These are phyloP conservation scores for Fusarium falciforme DNA, from an alignment of 2,329 filamentous ascomycete genomes.

Conservation along the genomic window DNA sequence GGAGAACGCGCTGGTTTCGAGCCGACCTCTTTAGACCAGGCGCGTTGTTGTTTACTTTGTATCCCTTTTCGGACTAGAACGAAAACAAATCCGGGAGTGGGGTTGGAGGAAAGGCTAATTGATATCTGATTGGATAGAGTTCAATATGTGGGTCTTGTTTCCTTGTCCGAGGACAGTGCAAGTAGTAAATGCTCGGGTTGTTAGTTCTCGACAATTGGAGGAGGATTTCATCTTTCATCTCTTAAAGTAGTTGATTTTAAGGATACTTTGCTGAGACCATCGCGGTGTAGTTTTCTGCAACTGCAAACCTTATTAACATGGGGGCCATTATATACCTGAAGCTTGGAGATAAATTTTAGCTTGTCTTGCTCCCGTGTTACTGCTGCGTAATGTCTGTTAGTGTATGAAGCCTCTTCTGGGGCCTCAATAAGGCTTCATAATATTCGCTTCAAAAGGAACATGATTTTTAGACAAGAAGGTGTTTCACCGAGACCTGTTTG, in stretches of 20 bases:
- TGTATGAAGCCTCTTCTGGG: background rate
- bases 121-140: background rate
- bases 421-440: background rate
- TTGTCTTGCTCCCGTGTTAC: background rate
- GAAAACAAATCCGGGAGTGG: slow-evolving; percentile 28
- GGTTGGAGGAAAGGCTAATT: background rate
- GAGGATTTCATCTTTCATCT: background rate
- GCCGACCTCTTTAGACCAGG: slow-evolving; percentile 35
- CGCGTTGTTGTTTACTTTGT: slow-evolving; percentile 58
- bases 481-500: background rate
- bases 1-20: background rate
- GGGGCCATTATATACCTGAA: background rate
- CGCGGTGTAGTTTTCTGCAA: background rate
- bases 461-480: background rate
- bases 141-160: background rate
- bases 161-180: background rate
- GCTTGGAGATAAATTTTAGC: background rate
- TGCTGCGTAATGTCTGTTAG: background rate
- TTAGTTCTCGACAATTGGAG: background rate
- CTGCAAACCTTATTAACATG: background rate
- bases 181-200: background rate
- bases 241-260: background rate
- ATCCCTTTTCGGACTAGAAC: slow-evolving; percentile 50
- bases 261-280: background rate
- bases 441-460: background rate